Base-by-base conservation (phyloP, 2,329 filamentous ascomycete genomes). In the Fusarium citri region DNA sequence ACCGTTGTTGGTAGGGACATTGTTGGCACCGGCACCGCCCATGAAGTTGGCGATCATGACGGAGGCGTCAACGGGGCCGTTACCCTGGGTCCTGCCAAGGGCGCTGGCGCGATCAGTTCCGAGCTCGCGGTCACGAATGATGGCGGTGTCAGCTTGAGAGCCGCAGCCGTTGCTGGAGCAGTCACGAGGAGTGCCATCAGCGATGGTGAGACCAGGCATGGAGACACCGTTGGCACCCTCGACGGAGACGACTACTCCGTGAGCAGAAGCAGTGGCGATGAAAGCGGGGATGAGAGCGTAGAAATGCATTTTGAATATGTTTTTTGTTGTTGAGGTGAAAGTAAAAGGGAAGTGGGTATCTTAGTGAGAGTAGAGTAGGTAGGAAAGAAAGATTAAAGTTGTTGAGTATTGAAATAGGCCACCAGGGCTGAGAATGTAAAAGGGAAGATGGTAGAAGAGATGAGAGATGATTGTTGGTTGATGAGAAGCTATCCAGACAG, bases 111-210 rank as follows among this genome's bases (percentile, higher is more conserved):
- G 82, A 73, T 80, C 82, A 50, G 81, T 84, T 41, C 81, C 80
- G 60, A 92, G 83, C 79, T 91, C 89, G 15, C 81, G 79, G 64
- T 86, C 79, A 40, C 89, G 87, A 79, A 92, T 91, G 82, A 92
- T 91, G 78, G 89, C 84, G n/a, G 90, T 92, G 76, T 92, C 90
- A 63, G 86, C 87, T 77, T 92, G 86, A n/a, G 89, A 85, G 62
- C 89, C 90, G 76, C 89, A 91, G 47, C 77, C 68, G 72, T 89
- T 88, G 73, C 81, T 82, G 53, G 86, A 82, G 78, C 89, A 92
- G 80, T 92, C 89, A 75, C 90, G 88, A 53, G 89, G 90, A 66
- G 89, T 91, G 73, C 89, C 89, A 66, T 92, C 89, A 48, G 83
- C 82, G 69, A 91, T 59, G 46, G 69, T 76, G 9, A 90, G 84